Base-by-base conservation (phyloP, 257 asterid species). In the Nicotiana tomentosiformis region DNA sequence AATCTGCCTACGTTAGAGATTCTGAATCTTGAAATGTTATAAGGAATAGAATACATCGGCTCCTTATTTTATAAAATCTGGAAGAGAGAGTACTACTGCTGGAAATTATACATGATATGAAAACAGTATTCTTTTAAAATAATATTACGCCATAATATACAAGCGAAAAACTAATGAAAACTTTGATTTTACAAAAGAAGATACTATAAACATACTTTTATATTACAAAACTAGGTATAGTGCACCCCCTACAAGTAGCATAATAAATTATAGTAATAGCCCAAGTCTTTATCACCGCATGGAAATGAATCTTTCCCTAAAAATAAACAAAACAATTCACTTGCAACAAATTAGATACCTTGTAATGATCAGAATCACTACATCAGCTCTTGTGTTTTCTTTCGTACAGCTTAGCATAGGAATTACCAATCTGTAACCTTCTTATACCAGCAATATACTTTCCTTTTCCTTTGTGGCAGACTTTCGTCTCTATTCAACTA, bases 271-370 rank as follows among this genome's bases (percentile, higher is more conserved):
- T 37, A 17, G 2, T 14, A 57, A 57, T 18, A 17, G 29, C 64
- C 64, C 26, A 17, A 17, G 64, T 57, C 10, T 18, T 57, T 6
- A 57, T 17, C 64, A 57, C 26, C 4, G 4, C 26, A 57, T 57
- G 26, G 1, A 57, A 5, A 72, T 72, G 62, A 74, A 74, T 74
- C 62, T 74, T 5, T 26, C 35, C 80, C 8, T 14, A 12, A 15
- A 51, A 26, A 15, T 51, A 51, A 76, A 76, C 26, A 26, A 51
- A 76, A 76, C 26, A 26, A 51, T 51, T 76, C 64, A 76, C 29
- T 51, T 23, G 46, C 80, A 82, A 82, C 81, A 82, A 82, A 70
- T 35, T 20, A 58, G 39, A 6, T 30, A 11, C 84, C 51, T 82
- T 43, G 84, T 39, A 51, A 26, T 72, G 72, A 14, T 5, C 65